phyloP scores from a whole-genome alignment of 2,329 filamentous ascomycete genomes.

The Penicillium sp. region DNA sequence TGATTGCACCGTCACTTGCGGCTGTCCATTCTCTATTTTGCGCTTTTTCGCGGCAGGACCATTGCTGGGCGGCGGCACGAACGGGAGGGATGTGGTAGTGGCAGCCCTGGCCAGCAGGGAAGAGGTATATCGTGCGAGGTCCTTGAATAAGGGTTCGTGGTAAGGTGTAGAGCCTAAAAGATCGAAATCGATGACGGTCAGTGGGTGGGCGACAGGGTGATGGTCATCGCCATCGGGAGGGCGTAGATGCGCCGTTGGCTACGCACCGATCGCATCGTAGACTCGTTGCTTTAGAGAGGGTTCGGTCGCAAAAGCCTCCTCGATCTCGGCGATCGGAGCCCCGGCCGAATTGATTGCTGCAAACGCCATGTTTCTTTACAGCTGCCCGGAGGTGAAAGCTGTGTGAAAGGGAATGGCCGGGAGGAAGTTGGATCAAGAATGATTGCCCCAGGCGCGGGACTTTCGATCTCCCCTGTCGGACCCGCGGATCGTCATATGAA shows the following conservation, averaged over 20 bases:
- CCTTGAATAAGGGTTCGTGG: constrained; percentile 46
- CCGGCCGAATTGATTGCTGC: constrained; percentile 33
- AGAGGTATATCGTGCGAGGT: constrained; percentile 50
- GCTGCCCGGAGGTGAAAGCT: constrained; percentile 16
- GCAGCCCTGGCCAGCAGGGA: constrained; percentile 36
- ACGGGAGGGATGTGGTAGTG: constrained; percentile 27
- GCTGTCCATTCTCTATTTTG: constrained; percentile 47
- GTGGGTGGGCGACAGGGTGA: constrained; percentile 4
- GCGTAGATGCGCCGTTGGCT: constrained; percentile 12
- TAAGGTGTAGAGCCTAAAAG: constrained; percentile 38
- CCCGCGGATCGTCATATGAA: constrained; percentile 18
- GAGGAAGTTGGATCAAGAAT: constrained; percentile 12
- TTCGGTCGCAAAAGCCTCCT: constrained; percentile 43
- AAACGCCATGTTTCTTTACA: constrained; percentile 37
- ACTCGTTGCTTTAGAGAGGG: constrained; percentile 41
- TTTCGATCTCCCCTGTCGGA: constrained; percentile 7
- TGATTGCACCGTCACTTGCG: constrained; percentile 27
- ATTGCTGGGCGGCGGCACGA: constrained; percentile 25
- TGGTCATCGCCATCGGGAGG: constrained; percentile 5
- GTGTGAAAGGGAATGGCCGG: constrained; percentile 15
- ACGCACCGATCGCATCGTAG: constrained; percentile 46
- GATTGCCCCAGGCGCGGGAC: constrained; percentile 16
- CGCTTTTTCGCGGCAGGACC: constrained; percentile 50
- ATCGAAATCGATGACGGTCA: constrained; percentile 14
- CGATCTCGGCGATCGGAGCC: constrained; percentile 34